Percentiles rank a stretch among this genome's conserved stretches.
These are phyloP conservation scores for Hordeum pubiflorum DNA, from an alignment of 202 grass and related monocot species.

Conservation along the genomic window DNA sequence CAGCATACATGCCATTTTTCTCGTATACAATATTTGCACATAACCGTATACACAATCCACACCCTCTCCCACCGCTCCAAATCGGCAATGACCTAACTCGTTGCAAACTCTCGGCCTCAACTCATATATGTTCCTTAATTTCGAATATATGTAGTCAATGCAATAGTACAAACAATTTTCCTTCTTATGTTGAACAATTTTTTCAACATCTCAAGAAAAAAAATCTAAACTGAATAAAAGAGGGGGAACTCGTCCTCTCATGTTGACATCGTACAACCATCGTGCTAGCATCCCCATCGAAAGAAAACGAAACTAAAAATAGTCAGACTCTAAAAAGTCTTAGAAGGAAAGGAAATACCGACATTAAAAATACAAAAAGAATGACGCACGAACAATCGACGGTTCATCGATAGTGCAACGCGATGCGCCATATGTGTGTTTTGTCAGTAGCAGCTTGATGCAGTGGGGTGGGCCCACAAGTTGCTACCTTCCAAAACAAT, in stretches of 20 bases:
- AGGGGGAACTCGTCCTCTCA: neutral
- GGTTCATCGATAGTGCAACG: neutral
- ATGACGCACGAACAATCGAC: neutral
- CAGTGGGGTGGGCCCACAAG: neutral
- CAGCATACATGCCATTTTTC: neutral
- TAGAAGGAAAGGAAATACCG: neutral
- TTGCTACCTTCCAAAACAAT: neutral
- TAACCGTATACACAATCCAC: too few relatives aligned
- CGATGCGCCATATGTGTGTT: neutral
- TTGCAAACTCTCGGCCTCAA: neutral
- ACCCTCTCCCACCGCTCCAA: neutral
- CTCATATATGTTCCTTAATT: neutral
- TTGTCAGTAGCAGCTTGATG: neutral
- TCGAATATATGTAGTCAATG: neutral
- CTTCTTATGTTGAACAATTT: neutral
- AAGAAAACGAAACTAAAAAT: neutral
- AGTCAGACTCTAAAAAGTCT: neutral
- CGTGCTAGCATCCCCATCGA: neutral
- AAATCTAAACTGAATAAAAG: neutral
- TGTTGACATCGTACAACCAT: neutral
- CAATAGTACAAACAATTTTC: neutral
- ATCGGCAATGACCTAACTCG: neutral
- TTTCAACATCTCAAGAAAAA: neutral
- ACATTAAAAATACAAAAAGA: neutral
- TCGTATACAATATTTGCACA: neutral